phyloP scores from a whole-genome alignment of 805 yeast genomes.

The Myxozyma nipponensis region DNA sequence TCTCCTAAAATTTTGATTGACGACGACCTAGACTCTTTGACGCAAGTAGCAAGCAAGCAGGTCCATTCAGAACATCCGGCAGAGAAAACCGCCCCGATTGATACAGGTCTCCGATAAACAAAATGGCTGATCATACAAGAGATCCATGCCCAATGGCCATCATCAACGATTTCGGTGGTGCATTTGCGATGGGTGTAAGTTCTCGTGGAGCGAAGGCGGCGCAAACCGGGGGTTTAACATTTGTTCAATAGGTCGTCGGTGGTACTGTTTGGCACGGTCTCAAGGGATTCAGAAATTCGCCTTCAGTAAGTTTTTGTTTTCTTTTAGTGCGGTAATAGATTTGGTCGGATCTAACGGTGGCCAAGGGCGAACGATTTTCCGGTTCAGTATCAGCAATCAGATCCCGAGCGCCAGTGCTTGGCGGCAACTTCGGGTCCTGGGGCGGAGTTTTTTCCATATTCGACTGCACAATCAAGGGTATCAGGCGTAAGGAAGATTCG shows the following conservation, averaged over 20 bases:
- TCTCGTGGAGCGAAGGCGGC: too few species aligned
- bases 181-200: slow-evolving; percentile 92
- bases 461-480: slow-evolving; percentile 92
- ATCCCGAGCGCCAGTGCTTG: slow-evolving; percentile 96
- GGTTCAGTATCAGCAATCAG: slow-evolving; percentile 89
- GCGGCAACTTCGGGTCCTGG: slow-evolving; percentile 99
- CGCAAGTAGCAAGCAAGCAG: too few species aligned
- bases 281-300: slow-evolving; percentile 97
- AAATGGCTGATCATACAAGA: slow-evolving; percentile 85
- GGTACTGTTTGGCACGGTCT: slow-evolving; percentile 99
- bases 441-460: slow-evolving; percentile 96
- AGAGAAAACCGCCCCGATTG: neutral
- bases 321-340: neutral
- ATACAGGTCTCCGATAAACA: neutral
- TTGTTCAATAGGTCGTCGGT: slow-evolving; percentile 73
- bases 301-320: slow-evolving; percentile 39
- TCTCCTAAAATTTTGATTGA: neutral
- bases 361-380: slow-evolving; percentile 81
- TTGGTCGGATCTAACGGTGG: neutral
- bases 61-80: neutral
- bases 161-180: slow-evolving; percentile 96
- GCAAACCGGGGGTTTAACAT: too few species aligned
- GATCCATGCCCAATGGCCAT: slow-evolving; percentile 99
- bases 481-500: slow-evolving; percentile 97
- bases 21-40: too few species aligned